A percentile compares a stretch with the other conserved stretches of the same genome.
phyloP scores from a whole-genome alignment of 75 land plant species.

The Isoetes taiwanensis region DNA sequence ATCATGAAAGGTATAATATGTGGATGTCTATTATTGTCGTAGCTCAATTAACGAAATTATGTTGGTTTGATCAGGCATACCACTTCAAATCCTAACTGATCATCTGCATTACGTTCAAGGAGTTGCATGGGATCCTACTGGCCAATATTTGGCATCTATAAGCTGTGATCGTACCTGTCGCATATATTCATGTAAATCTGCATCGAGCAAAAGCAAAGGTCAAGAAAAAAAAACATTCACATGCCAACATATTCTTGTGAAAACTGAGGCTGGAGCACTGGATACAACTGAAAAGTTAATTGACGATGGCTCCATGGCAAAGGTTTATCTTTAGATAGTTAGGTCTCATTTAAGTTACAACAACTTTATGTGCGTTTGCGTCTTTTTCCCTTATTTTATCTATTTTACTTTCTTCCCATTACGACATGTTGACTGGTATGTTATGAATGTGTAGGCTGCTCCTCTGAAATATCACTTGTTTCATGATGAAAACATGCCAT shows the following conservation, averaged over 20 bases:
- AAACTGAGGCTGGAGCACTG: slow-evolving; percentile 27
- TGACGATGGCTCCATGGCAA: neutral
- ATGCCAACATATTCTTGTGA: slow-evolving; percentile 64
- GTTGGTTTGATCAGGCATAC: slow-evolving; percentile 40
- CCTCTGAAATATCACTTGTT: slow-evolving; percentile 53
- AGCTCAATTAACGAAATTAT: no score
- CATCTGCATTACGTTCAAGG: slow-evolving; percentile 98
- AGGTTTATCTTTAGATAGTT: slow-evolving; percentile 1
- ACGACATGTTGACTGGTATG: neutral
- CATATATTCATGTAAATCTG: slow-evolving; percentile 51
- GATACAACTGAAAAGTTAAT: neutral
- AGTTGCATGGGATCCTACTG: slow-evolving; percentile 97
- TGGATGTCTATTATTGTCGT: no score
- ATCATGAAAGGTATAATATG: slow-evolving; percentile 48
- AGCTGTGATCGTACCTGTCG: slow-evolving; percentile 91
- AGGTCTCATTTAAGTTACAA: neutral
- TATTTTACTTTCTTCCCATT: neutral
- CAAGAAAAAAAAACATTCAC: slow-evolving; percentile 40
- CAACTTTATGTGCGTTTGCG: no score
- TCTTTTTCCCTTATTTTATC: no score
- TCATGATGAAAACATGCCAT: slow-evolving; percentile 89
- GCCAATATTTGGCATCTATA: slow-evolving; percentile 68
- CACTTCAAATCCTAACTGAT: slow-evolving; percentile 68
- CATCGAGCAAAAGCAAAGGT: slow-evolving; percentile 30
- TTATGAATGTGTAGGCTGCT: slow-evolving; percentile 9